Evolutionary conservation across 345 rosid genomes (phyloP), one percentile per base, ranked within the genome.

Genomic region (Trapa bicornis): DNA sequence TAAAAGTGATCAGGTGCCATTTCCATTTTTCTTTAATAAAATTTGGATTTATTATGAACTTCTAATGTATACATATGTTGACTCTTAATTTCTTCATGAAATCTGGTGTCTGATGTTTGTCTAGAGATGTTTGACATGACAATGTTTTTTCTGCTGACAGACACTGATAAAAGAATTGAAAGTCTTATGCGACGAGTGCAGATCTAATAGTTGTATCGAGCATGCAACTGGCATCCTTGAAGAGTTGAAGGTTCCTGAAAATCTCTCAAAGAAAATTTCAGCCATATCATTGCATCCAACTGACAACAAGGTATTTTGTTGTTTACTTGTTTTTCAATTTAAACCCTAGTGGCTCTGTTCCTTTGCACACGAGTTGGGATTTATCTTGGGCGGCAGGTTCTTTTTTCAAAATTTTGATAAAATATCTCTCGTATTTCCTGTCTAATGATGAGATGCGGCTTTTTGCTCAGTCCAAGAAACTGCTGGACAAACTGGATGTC

Each of bases 121-220:
- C 1, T 32, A 33, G 15, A 58, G 38, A 10, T 32, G 38, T 1
- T 4, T 58, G 33, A 58, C 63, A 58, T 58, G 63, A 2, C 11
- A 22, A 22, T 68, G 47, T 33, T 56, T 39, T 32, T 1, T 62
- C 48, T 33, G 50, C 63, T 64, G 37, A 62, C 88, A 87, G 98
- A 71, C 61, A 47, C 74, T 79, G 76, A 76, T 77, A 67, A 71
- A 81, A 68, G 93, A 84, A 81, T 78, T 95, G 84, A 85, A 80
- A 80, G 70, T 78, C 7, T 71, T 95, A 68, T 72, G 65, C 73
- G 80, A 78, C 8, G 96, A 86, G 74, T 81, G 96, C 82, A 83
- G 97, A 85, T 83, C 93, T 71, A 87, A 79, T 66, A 77, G 87
- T 82, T 95, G 97, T 80, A 84, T 89, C 68, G 99, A 95, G 80